Base-by-base conservation (phyloP, 306 rosid genomes). In the Malus asiatica region DNA sequence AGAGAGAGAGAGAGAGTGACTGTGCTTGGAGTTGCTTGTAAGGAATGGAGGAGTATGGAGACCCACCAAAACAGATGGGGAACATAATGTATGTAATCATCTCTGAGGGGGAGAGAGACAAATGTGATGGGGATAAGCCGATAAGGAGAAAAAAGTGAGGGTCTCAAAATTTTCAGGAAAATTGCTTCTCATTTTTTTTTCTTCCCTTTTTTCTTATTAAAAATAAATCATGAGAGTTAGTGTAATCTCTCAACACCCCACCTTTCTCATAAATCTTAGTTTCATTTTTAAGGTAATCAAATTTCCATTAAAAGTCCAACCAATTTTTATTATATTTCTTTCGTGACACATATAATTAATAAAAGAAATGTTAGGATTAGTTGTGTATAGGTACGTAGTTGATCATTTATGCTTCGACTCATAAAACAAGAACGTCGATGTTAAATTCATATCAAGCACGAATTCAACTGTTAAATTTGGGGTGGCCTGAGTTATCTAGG, bases 71-170 rank as follows among this genome's bases (percentile, higher is more conserved):
- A 57, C 27, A 9, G 5, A 57, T 20, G 11, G 29, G 51, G 22
- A 42, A 42, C 30, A 23, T 40, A 64, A 33, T 33, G 38, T 33
- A 33, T 5, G 38, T 48, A 27, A 33, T 67, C 72, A 73, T 60
- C 27, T 40, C 68, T 19, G 42, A 73, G 16, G 13, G 46, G 70
- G 46, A 16, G 68, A 30, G 68, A 63, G 65, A 30, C 23, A 11
- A 76, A 51, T 1, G 53, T 46, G 71, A 38, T 73, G 69, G 74
- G 73, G 75, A 62, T 42, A n/a, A 73, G 75, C 40, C 40, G 40
- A 35, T 35, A 35, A 35, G 58, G 44, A 7, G 5, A 76, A 55
- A 64, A 72, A 60, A n/a, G 73, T 64, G 35, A 59, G 76, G 78
- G 67, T 66, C 81, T 72, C 4, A 64, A 32, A 32, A 4, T 30